Base-by-base conservation (phyloP, 2,329 filamentous ascomycete species). In the Fusarium decemcellulare region DNA sequence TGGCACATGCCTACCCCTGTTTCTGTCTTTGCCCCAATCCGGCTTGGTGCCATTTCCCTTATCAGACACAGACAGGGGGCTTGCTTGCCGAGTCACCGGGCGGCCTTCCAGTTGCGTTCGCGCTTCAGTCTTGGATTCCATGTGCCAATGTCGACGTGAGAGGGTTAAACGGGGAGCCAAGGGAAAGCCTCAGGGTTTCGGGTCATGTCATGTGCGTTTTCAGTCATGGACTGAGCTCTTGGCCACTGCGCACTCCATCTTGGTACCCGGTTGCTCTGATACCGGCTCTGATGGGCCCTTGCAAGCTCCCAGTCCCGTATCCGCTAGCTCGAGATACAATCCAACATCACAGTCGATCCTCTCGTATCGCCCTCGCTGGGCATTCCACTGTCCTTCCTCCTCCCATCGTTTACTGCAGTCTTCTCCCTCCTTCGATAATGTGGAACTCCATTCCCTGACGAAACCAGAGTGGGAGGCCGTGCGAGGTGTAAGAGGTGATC, bases 401-500 rank as follows among this genome's bases (percentile, higher is more conserved):
- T 37, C n/a, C 57, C 51, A 66, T 62, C 52, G 52, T 70, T 34
- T 40, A 32, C 16, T 18, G 59, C 36, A 37, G 39, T 44, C 37
- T 58, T 43, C 15, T 18, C 29, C 12, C 14, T 23, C 10, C 37
- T 23, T 23, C 23, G 23, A 23, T 5, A 23, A 23, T 23, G 23
- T 23, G 23, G 23, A 23, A 23, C 23, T 23, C 23, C 23, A 23
- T 23, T 23, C 46, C 51, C 27, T 63, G 55, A 53, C 50, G 44
- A 44, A 56, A 64, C 53, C 54, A 68, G 64, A 65, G 30, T 18
- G 44, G n/a, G 53, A 65, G 37, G 64, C 44, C 64, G 65, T 68
- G 65, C 68, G 61, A 68, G 65, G 57, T 8, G 34, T 39, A 42
- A 58, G 61, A 40, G 27, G 47, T 16, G 66, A 68, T 68, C 66